A percentile compares a stretch with the other conserved stretches of the same genome.
phyloP scores from a whole-genome alignment of 768 basidiomycete species.

The Mycena rebaudengoi region DNA sequence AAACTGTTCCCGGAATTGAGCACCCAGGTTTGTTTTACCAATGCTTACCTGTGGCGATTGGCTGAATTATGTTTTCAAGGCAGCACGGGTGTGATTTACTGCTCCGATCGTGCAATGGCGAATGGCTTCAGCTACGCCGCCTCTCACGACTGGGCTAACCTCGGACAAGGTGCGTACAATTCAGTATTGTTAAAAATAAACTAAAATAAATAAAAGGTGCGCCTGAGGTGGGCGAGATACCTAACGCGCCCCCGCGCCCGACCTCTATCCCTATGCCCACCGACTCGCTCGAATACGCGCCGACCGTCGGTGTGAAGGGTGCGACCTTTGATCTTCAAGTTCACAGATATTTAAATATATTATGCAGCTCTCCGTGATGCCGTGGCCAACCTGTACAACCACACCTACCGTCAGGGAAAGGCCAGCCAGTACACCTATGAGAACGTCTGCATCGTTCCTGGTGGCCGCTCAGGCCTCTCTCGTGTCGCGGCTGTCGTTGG shows the following conservation, averaged over 20 bases:
- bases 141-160: slow-evolving; percentile 85
- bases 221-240: slow-evolving; percentile 88
- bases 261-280: slow-evolving; percentile 68
- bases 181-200: too few species aligned
- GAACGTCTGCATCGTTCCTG: slow-evolving; percentile 95
- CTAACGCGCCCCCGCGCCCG: slow-evolving; percentile 74
- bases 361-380: slow-evolving; percentile 80
- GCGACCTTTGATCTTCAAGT: slow-evolving; percentile 7
- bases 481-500: slow-evolving; percentile 92
- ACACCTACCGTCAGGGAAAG: slow-evolving; percentile 85
- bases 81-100: slow-evolving; percentile 77
- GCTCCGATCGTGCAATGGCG: slow-evolving; percentile 93
- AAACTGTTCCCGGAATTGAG: slow-evolving; percentile 88
- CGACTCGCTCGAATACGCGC: slow-evolving; percentile 89
- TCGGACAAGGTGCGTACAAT: slow-evolving; percentile 94
- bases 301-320: slow-evolving; percentile 92
- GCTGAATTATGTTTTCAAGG: slow-evolving; percentile 33
- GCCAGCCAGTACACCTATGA: slow-evolving; percentile 87
- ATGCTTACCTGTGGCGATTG: slow-evolving; percentile 35
- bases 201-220: too few species aligned
- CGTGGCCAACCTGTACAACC: slow-evolving; percentile 90
- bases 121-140: slow-evolving; percentile 88
- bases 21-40: slow-evolving; percentile 67
- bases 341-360: slow-evolving; percentile 9
- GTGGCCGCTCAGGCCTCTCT: slow-evolving; percentile 89